phyloP scores from a whole-genome alignment of 768 basidiomycete species.

The Boletus coccyginus region DNA sequence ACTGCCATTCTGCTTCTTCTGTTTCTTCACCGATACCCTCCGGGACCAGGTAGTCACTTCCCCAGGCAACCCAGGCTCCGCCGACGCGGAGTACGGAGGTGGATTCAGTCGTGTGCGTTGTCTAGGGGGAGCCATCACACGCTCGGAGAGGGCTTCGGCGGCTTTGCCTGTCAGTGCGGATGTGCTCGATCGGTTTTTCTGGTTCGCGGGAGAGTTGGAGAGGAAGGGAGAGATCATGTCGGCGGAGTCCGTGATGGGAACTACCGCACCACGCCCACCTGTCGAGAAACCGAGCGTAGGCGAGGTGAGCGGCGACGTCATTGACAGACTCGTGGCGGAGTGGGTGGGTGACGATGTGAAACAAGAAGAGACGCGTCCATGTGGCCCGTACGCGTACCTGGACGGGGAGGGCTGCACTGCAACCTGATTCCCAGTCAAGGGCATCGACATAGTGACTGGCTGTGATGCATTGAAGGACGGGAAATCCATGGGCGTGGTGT shows the following conservation, averaged over 20 bases:
- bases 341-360: conserved; percentile 1
- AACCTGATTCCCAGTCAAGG: neutral
- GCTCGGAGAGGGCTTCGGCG: conserved; percentile 4
- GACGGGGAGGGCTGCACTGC: neutral
- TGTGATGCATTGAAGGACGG: conserved; percentile 1
- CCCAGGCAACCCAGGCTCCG: neutral
- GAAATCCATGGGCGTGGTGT: neutral
- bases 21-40: neutral
- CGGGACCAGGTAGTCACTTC: neutral
- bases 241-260: conserved; percentile 14
- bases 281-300: neutral
- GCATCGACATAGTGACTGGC: neutral
- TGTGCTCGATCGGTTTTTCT: neutral
- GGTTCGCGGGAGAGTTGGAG: conserved; percentile 3
- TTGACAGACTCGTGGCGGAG: conserved; percentile 12
- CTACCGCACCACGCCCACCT: neutral
- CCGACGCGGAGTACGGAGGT: conserved; percentile 22
- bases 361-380: neutral
- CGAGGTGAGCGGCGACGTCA: neutral
- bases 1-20: neutral
- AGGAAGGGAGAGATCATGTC: conserved; percentile 26
- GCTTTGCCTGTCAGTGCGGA: neutral
- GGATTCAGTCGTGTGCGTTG: conserved; percentile 25
- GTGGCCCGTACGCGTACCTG: neutral
- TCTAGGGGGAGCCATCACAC: neutral